Evolutionary conservation across 805 yeast species (phyloP), one percentile per base, ranked within the genome.

Genomic region (Torulaspora quercuum): DNA sequence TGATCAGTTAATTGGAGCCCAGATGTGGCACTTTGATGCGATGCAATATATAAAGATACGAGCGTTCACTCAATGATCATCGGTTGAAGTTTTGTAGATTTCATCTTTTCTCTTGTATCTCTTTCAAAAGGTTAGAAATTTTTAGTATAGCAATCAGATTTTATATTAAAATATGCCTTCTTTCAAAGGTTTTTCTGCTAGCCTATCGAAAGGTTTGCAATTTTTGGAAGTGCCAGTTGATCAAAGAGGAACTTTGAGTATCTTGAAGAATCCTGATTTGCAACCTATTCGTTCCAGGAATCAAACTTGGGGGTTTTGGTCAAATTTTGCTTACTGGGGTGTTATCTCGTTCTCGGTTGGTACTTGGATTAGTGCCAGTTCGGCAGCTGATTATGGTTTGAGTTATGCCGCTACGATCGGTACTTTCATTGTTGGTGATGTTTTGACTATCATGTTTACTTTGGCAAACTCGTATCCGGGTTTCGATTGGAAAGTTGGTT

Each of bases 401-500:
- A 61, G 66, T 25, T 69, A 72, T 28, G 61, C 67, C 4, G 70
- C 72, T 33, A 63, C 72, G 6, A 65, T 75, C 51, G 70, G 72
- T 7, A 63, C 68, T 13, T 64, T 64, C 29, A 61, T 68, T 21
- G 44, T 75, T n/a, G 78, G 73, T 20, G 74, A 73, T 50, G 45
- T 68, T 4, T 43, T 75, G 10, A 70, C 75, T 10, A 57, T 69
- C 26, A 11, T 60, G 4, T 64, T 68, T 39, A 70, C 78, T 10
- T 46, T 69, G 24, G 63, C 71, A 8, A 72, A 72, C 48, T 67
- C 74, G 12, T 64, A 60, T 33, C 75, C 72, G 0, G 80, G 80
- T 28, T 50, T 57, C 11, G 67, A 70, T 30, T 73, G 68, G 61
- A 76, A 72, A 50, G 65, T 70, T 27, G 75, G 75, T 7, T 71